Percentiles rank a stretch among this genome's conserved stretches.
phyloP scores from a whole-genome alignment of 2,329 filamentous ascomycete genomes.

The Ophiosphaerella narmari region DNA sequence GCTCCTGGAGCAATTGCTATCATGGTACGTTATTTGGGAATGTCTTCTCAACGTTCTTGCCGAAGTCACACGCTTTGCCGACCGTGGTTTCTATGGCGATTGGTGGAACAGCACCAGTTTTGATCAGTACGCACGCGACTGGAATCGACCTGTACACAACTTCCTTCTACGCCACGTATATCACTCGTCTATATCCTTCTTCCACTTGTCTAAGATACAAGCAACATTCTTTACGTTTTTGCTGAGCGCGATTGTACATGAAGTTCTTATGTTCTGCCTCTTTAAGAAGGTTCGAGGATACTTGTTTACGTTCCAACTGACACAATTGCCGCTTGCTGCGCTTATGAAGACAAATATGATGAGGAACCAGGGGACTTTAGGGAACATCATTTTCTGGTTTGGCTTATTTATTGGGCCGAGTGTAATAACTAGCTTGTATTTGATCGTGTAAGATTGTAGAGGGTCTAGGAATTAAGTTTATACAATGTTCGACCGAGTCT shows the following conservation, averaged over 20 bases:
- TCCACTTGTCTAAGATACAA: slow-evolving; percentile 70
- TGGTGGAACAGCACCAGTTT: slow-evolving; percentile 63
- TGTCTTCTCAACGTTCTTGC: slow-evolving; percentile 72
- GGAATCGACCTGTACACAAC: slow-evolving; percentile 81
- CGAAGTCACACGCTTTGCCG: slow-evolving; percentile 76
- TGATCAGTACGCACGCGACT: slow-evolving; percentile 79
- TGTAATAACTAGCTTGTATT: slow-evolving; percentile 59
- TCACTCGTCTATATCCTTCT: slow-evolving; percentile 74
- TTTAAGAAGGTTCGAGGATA: slow-evolving; percentile 80
- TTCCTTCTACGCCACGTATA: slow-evolving; percentile 81
- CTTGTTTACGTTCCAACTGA: slow-evolving; percentile 73
- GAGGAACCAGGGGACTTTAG: slow-evolving; percentile 64
- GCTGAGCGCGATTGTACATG: slow-evolving; percentile 71
- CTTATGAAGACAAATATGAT: slow-evolving; percentile 70
- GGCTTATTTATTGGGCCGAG: slow-evolving; percentile 79
- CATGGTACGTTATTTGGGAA: slow-evolving; percentile 82
- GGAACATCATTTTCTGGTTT: slow-evolving; percentile 78
- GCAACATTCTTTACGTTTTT: slow-evolving; percentile 79
- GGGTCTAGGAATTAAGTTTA: too few species aligned
- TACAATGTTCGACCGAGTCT: background rate
- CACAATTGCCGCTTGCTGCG: slow-evolving; percentile 71
- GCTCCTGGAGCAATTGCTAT: slow-evolving; percentile 75
- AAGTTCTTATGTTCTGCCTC: slow-evolving; percentile 79
- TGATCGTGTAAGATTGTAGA: slow-evolving; percentile 47
- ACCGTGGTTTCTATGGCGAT: slow-evolving; percentile 68